Evolutionary conservation across 371 early-diverging fungal genomes (phyloP).

Genomic region (Chytridium lagenaria): DNA sequence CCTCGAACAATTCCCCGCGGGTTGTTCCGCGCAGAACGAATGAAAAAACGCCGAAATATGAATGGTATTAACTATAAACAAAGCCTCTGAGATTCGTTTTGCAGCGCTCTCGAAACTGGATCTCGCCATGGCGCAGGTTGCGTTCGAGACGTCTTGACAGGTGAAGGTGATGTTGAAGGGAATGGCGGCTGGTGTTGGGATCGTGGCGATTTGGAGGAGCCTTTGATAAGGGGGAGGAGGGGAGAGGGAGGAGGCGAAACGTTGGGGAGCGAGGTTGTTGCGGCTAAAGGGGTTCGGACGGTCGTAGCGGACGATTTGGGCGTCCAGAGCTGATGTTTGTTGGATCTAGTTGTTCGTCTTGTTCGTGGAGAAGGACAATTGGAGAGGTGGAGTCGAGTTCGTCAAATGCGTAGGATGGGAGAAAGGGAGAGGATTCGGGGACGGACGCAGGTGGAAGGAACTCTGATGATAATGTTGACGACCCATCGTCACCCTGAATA

Average conservation of each 20-base stretch:
- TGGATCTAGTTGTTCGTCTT: not conserved
- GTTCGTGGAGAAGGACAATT: not conserved
- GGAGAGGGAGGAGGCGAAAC: not conserved
- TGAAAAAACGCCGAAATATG: slow-evolving; percentile 60
- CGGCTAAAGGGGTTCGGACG: not conserved
- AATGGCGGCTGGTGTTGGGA: slow-evolving; percentile 1
- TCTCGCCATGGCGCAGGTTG: slow-evolving; percentile 25
- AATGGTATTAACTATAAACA: slow-evolving; percentile 52
- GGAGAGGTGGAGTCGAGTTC: not conserved
- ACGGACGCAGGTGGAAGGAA: not conserved
- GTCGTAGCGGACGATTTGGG: slow-evolving; percentile 15
- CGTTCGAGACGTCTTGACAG: not conserved
- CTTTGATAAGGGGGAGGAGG: too few relatives aligned
- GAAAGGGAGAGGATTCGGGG: not conserved
- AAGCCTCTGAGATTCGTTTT: slow-evolving; percentile 8
- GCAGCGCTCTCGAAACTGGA: slow-evolving; percentile 28
- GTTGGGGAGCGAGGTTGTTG: not conserved
- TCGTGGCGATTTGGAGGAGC: not conserved
- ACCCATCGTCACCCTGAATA: not conserved
- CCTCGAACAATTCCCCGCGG: slow-evolving; percentile 7
- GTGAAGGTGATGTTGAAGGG: slow-evolving; percentile 25
- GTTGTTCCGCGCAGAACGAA: slow-evolving; percentile 52
- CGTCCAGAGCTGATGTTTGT: not conserved
- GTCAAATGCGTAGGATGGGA: not conserved
- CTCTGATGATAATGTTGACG: not conserved